These are phyloP conservation scores for Epichloe typhina DNA, from an alignment of 2,329 filamentous ascomycete genomes.

Conservation along the genomic window DNA sequence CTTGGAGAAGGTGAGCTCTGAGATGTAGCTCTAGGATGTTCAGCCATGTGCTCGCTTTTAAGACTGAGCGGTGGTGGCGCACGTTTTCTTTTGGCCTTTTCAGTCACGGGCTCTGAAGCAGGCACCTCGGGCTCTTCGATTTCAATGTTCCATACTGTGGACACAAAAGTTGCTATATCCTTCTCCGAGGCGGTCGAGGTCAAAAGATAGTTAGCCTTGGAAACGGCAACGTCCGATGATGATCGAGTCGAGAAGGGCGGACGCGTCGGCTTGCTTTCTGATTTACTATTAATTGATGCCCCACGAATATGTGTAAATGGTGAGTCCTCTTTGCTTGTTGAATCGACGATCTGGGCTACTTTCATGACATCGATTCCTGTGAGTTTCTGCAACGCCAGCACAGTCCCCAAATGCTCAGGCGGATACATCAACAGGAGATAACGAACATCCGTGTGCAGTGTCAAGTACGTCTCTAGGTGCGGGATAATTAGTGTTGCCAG, in stretches of 20 bases:
- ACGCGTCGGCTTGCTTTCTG: slow-evolving; percentile 11
- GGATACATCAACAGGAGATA: slow-evolving; percentile 49
- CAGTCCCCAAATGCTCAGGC: slow-evolving; percentile 39
- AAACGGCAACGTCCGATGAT: slow-evolving; percentile 23
- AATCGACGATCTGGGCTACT: slow-evolving; percentile 42
- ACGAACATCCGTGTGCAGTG: slow-evolving; percentile 36
- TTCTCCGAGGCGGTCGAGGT: slow-evolving; percentile 38
- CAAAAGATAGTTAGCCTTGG: slow-evolving; percentile 44
- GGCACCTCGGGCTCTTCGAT: slow-evolving; percentile 18
- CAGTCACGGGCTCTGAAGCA: slow-evolving; percentile 21
- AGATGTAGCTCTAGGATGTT: slow-evolving; percentile 15
- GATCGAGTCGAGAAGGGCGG: slow-evolving; percentile 14
- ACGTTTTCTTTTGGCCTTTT: slow-evolving; percentile 10
- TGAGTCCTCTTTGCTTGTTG: slow-evolving; percentile 23
- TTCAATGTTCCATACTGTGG: slow-evolving; percentile 34
- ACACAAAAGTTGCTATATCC: slow-evolving; percentile 42
- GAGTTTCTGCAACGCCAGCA: slow-evolving; percentile 44
- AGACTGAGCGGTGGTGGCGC: slow-evolving; percentile 16
- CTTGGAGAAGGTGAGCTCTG: slow-evolving; percentile 12
- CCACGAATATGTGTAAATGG: slow-evolving; percentile 29
- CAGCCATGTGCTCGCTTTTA: slow-evolving; percentile 15
- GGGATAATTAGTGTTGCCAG: slow-evolving; percentile 46
- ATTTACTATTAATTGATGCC: slow-evolving; percentile 14
- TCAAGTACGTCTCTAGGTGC: slow-evolving; percentile 46
- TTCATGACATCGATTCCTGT: slow-evolving; percentile 44